Evolutionary conservation across 192 early-diverging fungal species (phyloP).

Genomic region (Backusella macrospora): DNA sequence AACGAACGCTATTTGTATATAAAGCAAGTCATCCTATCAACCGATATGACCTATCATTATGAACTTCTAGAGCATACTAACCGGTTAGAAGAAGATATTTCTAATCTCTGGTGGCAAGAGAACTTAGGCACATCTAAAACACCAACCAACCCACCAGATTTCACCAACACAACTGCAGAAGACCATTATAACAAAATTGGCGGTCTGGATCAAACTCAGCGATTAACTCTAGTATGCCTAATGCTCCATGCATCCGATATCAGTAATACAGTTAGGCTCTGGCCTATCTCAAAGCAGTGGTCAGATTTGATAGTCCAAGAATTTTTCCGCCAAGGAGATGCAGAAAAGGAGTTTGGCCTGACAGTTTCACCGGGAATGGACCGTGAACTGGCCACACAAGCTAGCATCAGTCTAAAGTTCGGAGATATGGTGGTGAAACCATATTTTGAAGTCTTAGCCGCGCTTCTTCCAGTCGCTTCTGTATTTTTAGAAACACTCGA

Average conservation of each 20-base stretch:
- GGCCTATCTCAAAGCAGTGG: conserved; percentile 84
- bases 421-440: conserved; percentile 78
- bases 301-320: conserved; percentile 81
- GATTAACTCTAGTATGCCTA: conserved; percentile 59
- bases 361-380: conserved; percentile 90
- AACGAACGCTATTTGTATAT: conserved; percentile 44
- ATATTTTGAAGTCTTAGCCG: conserved; percentile 73
- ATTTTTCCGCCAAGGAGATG: conserved; percentile 83
- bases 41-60: conserved; percentile 88
- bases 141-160: neutral
- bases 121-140: neutral
- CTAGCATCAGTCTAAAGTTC: conserved; percentile 77
- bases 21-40: conserved; percentile 74
- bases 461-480: conserved; percentile 56
- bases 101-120: neutral
- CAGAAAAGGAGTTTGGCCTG: conserved; percentile 68
- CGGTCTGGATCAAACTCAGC: conserved; percentile 45
- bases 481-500: conserved; percentile 56
- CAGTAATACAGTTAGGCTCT: conserved; percentile 81
- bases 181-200: neutral
- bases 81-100: neutral
- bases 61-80: conserved; percentile 44
- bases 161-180: neutral
- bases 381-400: conserved; percentile 64
- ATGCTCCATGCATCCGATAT: conserved; percentile 85